These are phyloP conservation scores for Mycena filopes DNA, from an alignment of 768 basidiomycete species.

Conservation along the genomic window DNA sequence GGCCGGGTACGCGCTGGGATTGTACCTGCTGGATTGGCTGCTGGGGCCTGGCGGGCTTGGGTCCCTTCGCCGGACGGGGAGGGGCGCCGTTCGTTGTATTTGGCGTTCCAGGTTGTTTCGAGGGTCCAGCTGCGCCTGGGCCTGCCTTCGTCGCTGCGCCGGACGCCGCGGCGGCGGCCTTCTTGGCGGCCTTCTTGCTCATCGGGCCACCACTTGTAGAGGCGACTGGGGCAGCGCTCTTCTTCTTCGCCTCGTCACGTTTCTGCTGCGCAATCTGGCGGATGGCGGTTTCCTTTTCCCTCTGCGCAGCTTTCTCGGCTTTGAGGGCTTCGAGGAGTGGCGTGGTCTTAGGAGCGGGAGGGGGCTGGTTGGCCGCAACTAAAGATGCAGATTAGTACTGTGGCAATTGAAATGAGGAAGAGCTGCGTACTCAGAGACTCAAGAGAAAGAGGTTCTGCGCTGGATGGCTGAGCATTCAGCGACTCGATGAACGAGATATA, in stretches of 20 bases:
- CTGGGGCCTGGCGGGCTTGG: conserved; percentile 25
- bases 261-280: conserved; percentile 82
- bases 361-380: conserved; percentile 75
- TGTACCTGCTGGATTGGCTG: conserved; percentile 3
- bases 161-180: conserved; percentile 38
- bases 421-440: conserved; percentile 67
- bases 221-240: conserved; percentile 37
- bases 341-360: conserved; percentile 79
- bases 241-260: conserved; percentile 54
- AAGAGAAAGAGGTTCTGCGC: conserved; percentile 67
- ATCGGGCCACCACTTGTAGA: conserved; percentile 29
- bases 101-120: conserved; percentile 37
- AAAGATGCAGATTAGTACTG: conserved; percentile 10
- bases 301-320: conserved; percentile 78
- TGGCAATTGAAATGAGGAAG: not conserved
- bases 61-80: conserved; percentile 36
- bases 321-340: conserved; percentile 95
- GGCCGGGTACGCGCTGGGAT: not conserved
- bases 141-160: conserved; percentile 38
- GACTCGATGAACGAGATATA: conserved; percentile 85
- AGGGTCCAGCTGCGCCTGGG: conserved; percentile 36
- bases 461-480: conserved; percentile 62
- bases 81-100: conserved; percentile 29
- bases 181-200: conserved; percentile 49
- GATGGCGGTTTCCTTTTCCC: conserved; percentile 77